These are phyloP conservation scores for Pleurotus tuoliensis DNA, from an alignment of 768 basidiomycete species.

Conservation along the genomic window DNA sequence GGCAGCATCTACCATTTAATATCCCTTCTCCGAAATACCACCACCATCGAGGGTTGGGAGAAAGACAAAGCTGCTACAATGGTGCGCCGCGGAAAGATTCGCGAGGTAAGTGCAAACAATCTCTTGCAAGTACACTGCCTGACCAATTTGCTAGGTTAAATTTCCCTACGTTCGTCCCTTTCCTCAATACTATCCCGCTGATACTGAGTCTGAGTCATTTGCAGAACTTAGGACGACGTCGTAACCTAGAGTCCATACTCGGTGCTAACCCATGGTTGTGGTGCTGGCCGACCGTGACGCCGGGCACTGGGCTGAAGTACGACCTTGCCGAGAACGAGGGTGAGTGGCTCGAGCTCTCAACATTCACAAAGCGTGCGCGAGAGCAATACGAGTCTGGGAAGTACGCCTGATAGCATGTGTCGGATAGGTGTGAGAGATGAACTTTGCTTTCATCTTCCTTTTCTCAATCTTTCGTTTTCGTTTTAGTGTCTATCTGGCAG, in stretches of 20 bases:
- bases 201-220: neutral
- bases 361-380: constrained; percentile 13
- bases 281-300: constrained; percentile 72
- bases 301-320: constrained; percentile 76
- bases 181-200: constrained; percentile 11
- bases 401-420: constrained; percentile 12
- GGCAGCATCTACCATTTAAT: constrained; percentile 84
- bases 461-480: neutral
- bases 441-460: neutral
- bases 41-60: constrained; percentile 97
- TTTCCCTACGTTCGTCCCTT: constrained; percentile 79
- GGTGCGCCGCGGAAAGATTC: constrained; percentile 80
- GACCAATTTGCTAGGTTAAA: constrained; percentile 51
- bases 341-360: constrained; percentile 60
- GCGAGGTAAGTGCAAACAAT: constrained; percentile 45
- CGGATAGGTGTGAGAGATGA: neutral
- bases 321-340: constrained; percentile 67
- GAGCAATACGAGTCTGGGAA: constrained; percentile 16
- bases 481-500: neutral
- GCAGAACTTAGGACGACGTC: constrained; percentile 74
- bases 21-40: constrained; percentile 72
- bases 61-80: constrained; percentile 92
- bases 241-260: constrained; percentile 75
- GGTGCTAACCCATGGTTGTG: constrained; percentile 74
- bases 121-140: neutral